Evolutionary conservation across 192 early-diverging fungal species (phyloP).

Genomic region (Coemansia sp.): DNA sequence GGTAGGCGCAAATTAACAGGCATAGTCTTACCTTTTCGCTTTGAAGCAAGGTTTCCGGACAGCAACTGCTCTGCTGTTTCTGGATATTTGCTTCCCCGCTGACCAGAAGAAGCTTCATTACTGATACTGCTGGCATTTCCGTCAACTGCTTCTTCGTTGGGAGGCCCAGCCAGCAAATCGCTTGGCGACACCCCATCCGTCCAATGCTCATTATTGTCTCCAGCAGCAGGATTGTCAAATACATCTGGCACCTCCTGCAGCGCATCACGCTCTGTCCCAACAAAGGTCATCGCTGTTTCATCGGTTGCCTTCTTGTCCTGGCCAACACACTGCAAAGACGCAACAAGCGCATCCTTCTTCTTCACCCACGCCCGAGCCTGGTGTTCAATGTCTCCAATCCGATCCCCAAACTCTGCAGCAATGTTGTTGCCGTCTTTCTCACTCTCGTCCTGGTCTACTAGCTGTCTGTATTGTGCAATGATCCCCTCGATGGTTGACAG

Average conservation of each 20-base stretch:
- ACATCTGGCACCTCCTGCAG: neutral
- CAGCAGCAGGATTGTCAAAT: neutral
- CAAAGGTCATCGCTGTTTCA: neutral
- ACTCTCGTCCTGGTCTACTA: neutral
- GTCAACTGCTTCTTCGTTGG: neutral
- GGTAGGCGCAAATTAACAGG: neutral
- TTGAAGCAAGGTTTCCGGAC: slow-evolving; percentile 19
- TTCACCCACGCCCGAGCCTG: slow-evolving; percentile 30
- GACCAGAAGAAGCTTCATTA: neutral
- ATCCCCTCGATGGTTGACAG: slow-evolving; percentile 38
- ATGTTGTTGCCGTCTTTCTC: neutral
- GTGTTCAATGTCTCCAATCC: slow-evolving; percentile 12
- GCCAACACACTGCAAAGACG: neutral
- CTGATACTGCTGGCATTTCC: neutral
- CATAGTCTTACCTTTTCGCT: slow-evolving; percentile 17
- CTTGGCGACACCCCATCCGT: neutral
- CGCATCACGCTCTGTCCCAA: neutral
- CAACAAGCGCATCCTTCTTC: slow-evolving; percentile 25
- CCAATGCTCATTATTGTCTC: slow-evolving; percentile 1
- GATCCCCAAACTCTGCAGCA: neutral
- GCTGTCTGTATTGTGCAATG: slow-evolving; percentile 6
- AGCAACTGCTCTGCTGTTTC: slow-evolving; percentile 1
- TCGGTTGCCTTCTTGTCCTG: neutral
- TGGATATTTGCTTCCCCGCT: neutral
- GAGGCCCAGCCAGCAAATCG: neutral